phyloP scores from a whole-genome alignment of 495 filamentous ascomycete genomes.

The Cryomyces antarcticus region DNA sequence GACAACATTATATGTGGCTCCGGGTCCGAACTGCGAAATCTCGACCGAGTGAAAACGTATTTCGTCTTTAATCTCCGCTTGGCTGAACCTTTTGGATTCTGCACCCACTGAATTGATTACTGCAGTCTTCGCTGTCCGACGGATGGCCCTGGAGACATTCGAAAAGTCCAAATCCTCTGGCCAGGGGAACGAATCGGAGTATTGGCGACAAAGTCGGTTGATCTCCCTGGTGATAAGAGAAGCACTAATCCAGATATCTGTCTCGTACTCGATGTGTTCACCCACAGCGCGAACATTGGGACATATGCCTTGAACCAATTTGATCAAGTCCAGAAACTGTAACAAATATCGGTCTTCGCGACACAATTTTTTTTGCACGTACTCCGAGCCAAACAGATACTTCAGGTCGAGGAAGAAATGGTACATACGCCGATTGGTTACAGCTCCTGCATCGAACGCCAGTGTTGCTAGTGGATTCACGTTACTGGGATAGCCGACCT shows the following conservation, averaged over 20 bases:
- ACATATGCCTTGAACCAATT: constrained; percentile 89
- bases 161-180: constrained; percentile 30
- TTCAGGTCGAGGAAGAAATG: constrained; percentile 90
- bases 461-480: constrained; percentile 66
- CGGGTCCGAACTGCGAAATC: constrained; percentile 55
- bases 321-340: constrained; percentile 89
- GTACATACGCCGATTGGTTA: constrained; percentile 85
- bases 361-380: constrained; percentile 66
- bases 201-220: constrained; percentile 72
- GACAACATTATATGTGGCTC: constrained; percentile 30
- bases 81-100: constrained; percentile 71
- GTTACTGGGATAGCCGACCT: constrained; percentile 82
- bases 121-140: constrained; percentile 51
- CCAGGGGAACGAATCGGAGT: constrained; percentile 55
- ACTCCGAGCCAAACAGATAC: constrained; percentile 68
- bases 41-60: constrained; percentile 56
- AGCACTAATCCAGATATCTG: constrained; percentile 92
- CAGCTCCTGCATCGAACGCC: constrained; percentile 78
- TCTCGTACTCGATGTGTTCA: constrained; percentile 96
- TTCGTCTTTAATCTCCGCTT: constrained; percentile 74
- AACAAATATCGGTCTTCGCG: constrained; percentile 68
- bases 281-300: constrained; percentile 80
- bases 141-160: constrained; percentile 51
- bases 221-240: constrained; percentile 87
- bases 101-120: constrained; percentile 71